These are phyloP conservation scores for Teratosphaeria nubilosa DNA, from an alignment of 2,329 filamentous ascomycete species.

Conservation along the genomic window DNA sequence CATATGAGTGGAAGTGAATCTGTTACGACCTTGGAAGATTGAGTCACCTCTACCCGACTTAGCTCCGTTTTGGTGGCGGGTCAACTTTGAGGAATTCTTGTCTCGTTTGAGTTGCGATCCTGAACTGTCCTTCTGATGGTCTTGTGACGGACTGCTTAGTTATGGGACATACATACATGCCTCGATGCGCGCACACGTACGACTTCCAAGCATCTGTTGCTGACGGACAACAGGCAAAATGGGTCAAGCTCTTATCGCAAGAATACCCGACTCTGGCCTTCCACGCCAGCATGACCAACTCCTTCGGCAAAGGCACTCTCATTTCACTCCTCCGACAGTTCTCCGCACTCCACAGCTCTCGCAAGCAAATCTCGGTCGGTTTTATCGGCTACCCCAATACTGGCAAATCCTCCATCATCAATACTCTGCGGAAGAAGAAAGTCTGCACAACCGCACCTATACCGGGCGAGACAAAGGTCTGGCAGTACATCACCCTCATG, in stretches of 20 bases:
- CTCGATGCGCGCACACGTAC: neutral
- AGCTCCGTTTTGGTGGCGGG: conserved; percentile 78
- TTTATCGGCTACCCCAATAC: conserved; percentile 87
- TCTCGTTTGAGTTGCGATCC: conserved; percentile 98
- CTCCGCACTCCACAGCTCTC: conserved; percentile 73
- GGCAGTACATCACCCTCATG: conserved; percentile 96
- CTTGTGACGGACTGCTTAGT: conserved; percentile 91
- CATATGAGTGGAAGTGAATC: conserved; percentile 62
- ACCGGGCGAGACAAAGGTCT: conserved; percentile 92
- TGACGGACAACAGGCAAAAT: conserved; percentile 59
- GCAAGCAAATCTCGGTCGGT: conserved; percentile 91
- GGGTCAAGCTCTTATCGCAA: conserved; percentile 81
- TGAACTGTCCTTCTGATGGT: conserved; percentile 51
- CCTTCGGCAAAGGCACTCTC: conserved; percentile 89
- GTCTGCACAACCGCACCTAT: conserved; percentile 90
- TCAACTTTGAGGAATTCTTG: conserved; percentile 60
- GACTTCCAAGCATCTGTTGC: neutral
- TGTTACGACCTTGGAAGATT: conserved; percentile 99
- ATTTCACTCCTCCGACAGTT: conserved; percentile 91
- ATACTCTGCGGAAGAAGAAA: conserved; percentile 87
- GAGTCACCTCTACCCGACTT: conserved; percentile 60
- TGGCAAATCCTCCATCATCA: conserved; percentile 95
- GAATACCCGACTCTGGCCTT: conserved; percentile 92
- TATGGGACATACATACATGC: conserved; percentile 74
- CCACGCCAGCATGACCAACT: conserved; percentile 88